phyloP scores from a whole-genome alignment of 1,139 yeast species.

The Sugiyamaella castrensis region DNA sequence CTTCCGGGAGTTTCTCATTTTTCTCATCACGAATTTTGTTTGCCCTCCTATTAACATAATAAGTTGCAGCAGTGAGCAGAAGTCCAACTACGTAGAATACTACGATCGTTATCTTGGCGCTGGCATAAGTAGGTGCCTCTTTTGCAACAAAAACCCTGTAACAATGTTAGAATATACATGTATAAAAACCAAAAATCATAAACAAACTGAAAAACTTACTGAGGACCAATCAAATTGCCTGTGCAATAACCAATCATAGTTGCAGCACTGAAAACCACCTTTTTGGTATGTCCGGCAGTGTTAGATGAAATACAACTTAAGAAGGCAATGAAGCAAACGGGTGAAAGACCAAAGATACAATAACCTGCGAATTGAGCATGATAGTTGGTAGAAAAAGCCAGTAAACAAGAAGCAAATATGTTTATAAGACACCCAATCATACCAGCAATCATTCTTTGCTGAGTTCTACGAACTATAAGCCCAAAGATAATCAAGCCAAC shows the following conservation, averaged over 20 bases:
- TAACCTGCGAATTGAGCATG: conserved; percentile 41
- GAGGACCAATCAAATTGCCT: conserved; percentile 60
- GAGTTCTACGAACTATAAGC: conserved; percentile 26
- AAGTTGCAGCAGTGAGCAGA: conserved; percentile 28
- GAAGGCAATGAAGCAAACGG: conserved; percentile 48
- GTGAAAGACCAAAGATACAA: conserved; percentile 39
- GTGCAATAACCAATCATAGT: conserved; percentile 56
- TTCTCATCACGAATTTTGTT: conserved; percentile 37
- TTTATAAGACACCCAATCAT: conserved; percentile 37
- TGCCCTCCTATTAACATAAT: conserved; percentile 37
- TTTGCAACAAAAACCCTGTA: conserved; percentile 47
- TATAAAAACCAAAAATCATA: too few species aligned
- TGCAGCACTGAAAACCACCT: conserved; percentile 44
- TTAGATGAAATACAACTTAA: conserved; percentile 52
- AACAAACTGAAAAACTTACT: too few species aligned
- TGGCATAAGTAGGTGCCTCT: conserved; percentile 52
- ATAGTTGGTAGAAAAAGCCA: conserved; percentile 44
- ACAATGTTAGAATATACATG: too few species aligned
- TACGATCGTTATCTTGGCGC: conserved; percentile 47
- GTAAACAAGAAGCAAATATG: conserved; percentile 41
- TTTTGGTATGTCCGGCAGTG: conserved; percentile 61
- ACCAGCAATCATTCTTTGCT: conserved; percentile 43
- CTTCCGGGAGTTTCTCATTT: conserved; percentile 24
- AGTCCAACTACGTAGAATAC: conserved; percentile 35
- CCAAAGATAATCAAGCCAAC: conserved; percentile 33